These are phyloP conservation scores for Colletotrichum tanaceti DNA, from an alignment of 2,329 filamentous ascomycete species.

Conservation along the genomic window DNA sequence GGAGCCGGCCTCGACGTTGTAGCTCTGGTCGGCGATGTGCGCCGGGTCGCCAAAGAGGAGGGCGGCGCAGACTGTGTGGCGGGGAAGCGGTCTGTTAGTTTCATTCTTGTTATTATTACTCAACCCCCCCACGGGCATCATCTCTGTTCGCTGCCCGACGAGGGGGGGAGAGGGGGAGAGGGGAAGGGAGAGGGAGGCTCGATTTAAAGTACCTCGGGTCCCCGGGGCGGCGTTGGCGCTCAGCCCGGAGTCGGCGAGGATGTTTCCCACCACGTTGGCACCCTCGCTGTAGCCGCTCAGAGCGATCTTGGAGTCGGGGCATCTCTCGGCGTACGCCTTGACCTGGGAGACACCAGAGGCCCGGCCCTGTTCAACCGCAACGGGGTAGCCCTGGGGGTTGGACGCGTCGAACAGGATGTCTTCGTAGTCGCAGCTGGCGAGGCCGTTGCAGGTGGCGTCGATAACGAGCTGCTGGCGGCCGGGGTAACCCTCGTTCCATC, in stretches of 20 bases:
- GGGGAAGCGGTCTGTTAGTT: background rate
- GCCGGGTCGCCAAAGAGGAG: conserved; percentile 50
- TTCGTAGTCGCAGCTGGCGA: conserved; percentile 48
- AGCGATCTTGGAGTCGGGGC: conserved; percentile 54
- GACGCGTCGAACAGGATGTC: conserved; percentile 48
- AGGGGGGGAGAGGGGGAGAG: too few relatives aligned
- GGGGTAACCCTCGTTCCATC: conserved; percentile 48
- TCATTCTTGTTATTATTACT: too few relatives aligned
- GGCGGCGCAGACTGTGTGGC: conserved; percentile 50
- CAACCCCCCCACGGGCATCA: too few relatives aligned
- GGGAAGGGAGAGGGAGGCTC: conserved; percentile 39
- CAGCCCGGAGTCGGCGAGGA: conserved; percentile 49
- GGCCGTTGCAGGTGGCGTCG: conserved; percentile 46
- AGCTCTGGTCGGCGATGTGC: conserved; percentile 50
- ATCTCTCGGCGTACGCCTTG: conserved; percentile 52
- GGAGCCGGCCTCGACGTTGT: conserved; percentile 48
- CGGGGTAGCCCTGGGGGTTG: conserved; percentile 50
- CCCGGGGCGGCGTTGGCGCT: conserved; percentile 45
- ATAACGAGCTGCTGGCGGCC: conserved; percentile 46
- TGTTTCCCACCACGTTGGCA: conserved; percentile 52
- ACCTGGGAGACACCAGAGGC: conserved; percentile 52
- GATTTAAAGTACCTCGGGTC: conserved; percentile 48
- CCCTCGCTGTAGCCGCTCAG: conserved; percentile 57
- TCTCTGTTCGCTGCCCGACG: too few relatives aligned
- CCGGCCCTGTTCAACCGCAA: conserved; percentile 52